phyloP scores from a whole-genome alignment of 1,284 basidiomycete genomes.

The Tylopilus orsonianus region DNA sequence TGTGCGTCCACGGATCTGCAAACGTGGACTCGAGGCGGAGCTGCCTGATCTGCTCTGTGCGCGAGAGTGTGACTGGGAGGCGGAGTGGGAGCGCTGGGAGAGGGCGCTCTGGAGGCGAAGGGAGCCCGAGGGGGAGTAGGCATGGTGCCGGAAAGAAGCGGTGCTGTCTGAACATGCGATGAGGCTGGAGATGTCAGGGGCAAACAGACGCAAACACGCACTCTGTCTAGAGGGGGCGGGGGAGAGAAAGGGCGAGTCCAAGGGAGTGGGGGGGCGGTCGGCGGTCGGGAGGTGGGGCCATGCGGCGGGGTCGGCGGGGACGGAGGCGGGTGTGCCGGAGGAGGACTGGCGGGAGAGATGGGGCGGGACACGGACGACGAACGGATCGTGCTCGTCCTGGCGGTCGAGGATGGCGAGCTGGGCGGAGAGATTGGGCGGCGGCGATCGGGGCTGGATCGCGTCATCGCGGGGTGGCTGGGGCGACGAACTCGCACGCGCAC shows the following conservation, averaged over 20 bases:
- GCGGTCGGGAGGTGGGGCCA: slow-evolving; percentile 24
- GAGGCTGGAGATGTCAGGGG: slow-evolving; percentile 1
- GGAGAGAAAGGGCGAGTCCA: slow-evolving; percentile 31
- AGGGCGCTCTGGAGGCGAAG: slow-evolving; percentile 33
- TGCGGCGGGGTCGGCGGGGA: slow-evolving; percentile 28
- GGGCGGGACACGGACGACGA: slow-evolving; percentile 41
- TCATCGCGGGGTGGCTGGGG: slow-evolving; percentile 17
- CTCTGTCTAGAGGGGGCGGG: slow-evolving; percentile 44
- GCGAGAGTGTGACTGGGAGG: slow-evolving; percentile 42
- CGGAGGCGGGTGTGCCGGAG: slow-evolving; percentile 26
- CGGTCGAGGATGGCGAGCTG: slow-evolving; percentile 30
- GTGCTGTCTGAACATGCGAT: slow-evolving; percentile 25
- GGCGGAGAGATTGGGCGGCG: slow-evolving; percentile 17
- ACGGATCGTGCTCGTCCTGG: slow-evolving; percentile 41
- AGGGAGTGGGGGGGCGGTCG: slow-evolving; percentile 37
- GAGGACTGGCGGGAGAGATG: slow-evolving; percentile 32
- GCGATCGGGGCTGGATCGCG: slow-evolving; percentile 28
- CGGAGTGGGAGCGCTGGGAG: slow-evolving; percentile 33
- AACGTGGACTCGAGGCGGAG: slow-evolving; percentile 42
- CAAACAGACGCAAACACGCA: slow-evolving; percentile 38
- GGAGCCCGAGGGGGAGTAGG: slow-evolving; percentile 28
- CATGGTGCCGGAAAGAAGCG: slow-evolving; percentile 27
- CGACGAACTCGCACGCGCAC: slow-evolving; percentile 15
- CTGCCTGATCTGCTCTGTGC: slow-evolving; percentile 43
- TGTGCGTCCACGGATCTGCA: slow-evolving; percentile 35